A percentile compares a stretch with the other conserved stretches of the same genome.
phyloP scores from a whole-genome alignment of 345 rosid genomes.

The Bretschneidera sinensis region DNA sequence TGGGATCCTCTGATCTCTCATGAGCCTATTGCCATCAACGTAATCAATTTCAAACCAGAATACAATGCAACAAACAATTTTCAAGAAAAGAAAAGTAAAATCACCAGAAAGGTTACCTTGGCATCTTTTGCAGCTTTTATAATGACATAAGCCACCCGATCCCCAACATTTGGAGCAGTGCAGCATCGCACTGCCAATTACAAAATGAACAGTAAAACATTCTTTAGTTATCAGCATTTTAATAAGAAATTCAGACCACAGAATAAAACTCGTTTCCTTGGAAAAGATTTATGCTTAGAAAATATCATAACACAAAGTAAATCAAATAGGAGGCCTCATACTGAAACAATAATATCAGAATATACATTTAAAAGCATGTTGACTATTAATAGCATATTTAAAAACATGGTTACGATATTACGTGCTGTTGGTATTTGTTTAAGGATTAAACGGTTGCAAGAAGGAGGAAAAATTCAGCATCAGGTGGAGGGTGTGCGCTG shows the following conservation, averaged over 20 bases:
- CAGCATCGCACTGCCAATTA: conserved; percentile 83
- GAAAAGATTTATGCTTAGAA: too few relatives aligned
- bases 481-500: too few relatives aligned
- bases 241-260: conserved; percentile 14
- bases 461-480: too few relatives aligned
- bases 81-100: background rate
- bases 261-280: background rate
- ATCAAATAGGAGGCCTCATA: background rate
- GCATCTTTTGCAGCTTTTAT: conserved; percentile 95
- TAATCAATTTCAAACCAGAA: conserved; percentile 6
- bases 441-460: too few relatives aligned
- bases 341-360: background rate
- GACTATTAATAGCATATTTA: background rate
- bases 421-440: too few relatives aligned
- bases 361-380: too few relatives aligned
- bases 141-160: conserved; percentile 93
- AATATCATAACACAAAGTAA: background rate
- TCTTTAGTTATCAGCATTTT: conserved; percentile 15
- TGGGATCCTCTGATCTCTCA: conserved; percentile 95
- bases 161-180: conserved; percentile 99
- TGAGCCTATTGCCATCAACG: conserved; percentile 55
- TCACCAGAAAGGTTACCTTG: conserved; percentile 47
- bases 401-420: background rate
- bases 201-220: conserved; percentile 17
- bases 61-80: conserved; percentile 5